Evolutionary conservation across 768 basidiomycete genomes (phyloP), one percentile per base, ranked within the genome.

Genomic region (Termitomyces sp.): DNA sequence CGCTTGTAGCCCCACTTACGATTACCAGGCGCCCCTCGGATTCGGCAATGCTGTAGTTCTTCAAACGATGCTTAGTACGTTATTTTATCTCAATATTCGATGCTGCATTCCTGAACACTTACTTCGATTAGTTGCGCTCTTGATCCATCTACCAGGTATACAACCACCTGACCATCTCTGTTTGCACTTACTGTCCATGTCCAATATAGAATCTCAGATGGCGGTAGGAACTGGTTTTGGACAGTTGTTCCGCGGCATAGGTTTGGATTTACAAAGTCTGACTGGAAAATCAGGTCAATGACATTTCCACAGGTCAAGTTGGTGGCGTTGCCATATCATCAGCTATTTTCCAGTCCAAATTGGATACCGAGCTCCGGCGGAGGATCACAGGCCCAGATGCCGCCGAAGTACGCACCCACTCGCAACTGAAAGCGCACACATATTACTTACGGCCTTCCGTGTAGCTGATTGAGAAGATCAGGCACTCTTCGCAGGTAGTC

Each of bases 41-140:
- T 88, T 89, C 64, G 87, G 87, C 13, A 88, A 88, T 66, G 86
- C 86, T 0, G 82, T 88, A 0, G 85, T 88, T 0, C 68, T 88
- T 30, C 87, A 88, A 69, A 88, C 87, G 0, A 84, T 86, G 77
- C 71, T 87, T 26, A 86, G 85, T 88, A 66, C 40, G 82, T 73
- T 16, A 51, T 49, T 26, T 10, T 33, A 20, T 55, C 54, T 49
- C 58, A 20, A 5, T 7, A 35, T 63, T 10, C 3, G 32, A 20
- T 16, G 13, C 30, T 33, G 51, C 54, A 54, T 71, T 79, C 58
- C 75, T 74, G 0, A 56, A 74, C 69, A 9, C 7, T 2, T 75
- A 9, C 7, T 2, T 75, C 50, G 2, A 56, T 20, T 53, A 87
- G 87, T 89, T 62, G 87, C 87, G 0, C 71, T 89, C 23, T 77